phyloP scores from a whole-genome alignment of 306 rosid species.

The Vachellia pachyceras region DNA sequence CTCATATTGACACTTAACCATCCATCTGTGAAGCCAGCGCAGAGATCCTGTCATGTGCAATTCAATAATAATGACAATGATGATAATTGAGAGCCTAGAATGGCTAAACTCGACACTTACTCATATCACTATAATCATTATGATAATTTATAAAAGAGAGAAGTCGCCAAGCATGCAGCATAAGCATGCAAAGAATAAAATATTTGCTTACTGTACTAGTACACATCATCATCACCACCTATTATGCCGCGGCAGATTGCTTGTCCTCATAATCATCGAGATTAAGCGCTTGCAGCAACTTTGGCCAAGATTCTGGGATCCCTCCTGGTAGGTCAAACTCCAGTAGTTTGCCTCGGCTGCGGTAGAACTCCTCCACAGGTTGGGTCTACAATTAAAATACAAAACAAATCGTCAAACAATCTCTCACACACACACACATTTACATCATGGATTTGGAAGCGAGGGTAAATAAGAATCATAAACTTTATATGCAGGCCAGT shows the following conservation, averaged over 20 bases:
- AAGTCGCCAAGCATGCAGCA: slow-evolving; percentile 49
- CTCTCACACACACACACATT: not conserved
- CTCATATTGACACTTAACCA: slow-evolving; percentile 38
- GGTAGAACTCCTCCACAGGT: slow-evolving; percentile 88
- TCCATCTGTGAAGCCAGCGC: slow-evolving; percentile 41
- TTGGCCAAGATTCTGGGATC: slow-evolving; percentile 98
- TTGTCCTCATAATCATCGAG: slow-evolving; percentile 86
- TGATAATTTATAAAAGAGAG: slow-evolving; percentile 37
- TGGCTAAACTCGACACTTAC: slow-evolving; percentile 33
- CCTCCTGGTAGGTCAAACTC: slow-evolving; percentile 96
- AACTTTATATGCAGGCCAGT: not conserved
- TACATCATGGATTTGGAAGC: not conserved
- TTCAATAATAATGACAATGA: slow-evolving; percentile 6
- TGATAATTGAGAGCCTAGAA: slow-evolving; percentile 29
- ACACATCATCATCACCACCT: slow-evolving; percentile 16
- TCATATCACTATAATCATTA: slow-evolving; percentile 24
- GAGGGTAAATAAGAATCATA: not conserved
- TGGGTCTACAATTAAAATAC: slow-evolving; percentile 61
- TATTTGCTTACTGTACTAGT: slow-evolving; percentile 30
- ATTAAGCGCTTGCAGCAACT: slow-evolving; percentile 83
- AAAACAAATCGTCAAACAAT: slow-evolving; percentile 18
- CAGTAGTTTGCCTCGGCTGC: slow-evolving; percentile 71
- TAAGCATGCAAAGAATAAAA: slow-evolving; percentile 59
- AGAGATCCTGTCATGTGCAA: slow-evolving; percentile 35
- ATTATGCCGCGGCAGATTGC: slow-evolving; percentile 77